A percentile compares a stretch with the other conserved stretches of the same genome.
Conservation (phyloP, 2,329 filamentous ascomycete species). For the Paecilomyces variotii region DNA sequence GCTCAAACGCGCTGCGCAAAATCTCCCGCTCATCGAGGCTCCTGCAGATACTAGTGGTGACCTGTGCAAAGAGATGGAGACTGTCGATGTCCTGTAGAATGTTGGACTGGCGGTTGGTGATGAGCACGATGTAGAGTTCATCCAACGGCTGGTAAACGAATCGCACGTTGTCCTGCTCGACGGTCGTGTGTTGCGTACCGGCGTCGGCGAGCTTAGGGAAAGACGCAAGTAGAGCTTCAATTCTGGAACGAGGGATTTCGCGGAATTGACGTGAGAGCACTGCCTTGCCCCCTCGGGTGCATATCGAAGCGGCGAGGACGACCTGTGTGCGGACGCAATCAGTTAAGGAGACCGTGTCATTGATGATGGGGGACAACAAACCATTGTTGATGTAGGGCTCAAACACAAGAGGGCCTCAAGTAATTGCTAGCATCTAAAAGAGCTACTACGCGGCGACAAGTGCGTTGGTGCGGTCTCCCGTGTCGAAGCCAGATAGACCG, state of each 20-base stretch:
- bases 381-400: slow-evolving; percentile 17
- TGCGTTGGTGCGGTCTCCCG: slow-evolving; percentile 12
- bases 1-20: slow-evolving; percentile 85
- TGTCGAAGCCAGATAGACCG: slow-evolving; percentile 9
- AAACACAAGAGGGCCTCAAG: slow-evolving; percentile 1
- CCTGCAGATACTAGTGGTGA: slow-evolving; percentile 94
- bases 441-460: no score
- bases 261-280: slow-evolving; percentile 96
- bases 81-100: slow-evolving; percentile 99
- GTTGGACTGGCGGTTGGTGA: slow-evolving; percentile 98
- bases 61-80: slow-evolving; percentile 93
- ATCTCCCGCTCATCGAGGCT: slow-evolving; percentile 95
- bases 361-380: slow-evolving; percentile 12
- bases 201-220: slow-evolving; percentile 97
- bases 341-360: slow-evolving; percentile 18
- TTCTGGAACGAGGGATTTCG: slow-evolving; percentile 92
- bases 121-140: slow-evolving; percentile 98
- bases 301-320: slow-evolving; percentile 97
- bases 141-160: slow-evolving; percentile 99
- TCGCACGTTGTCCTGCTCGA: slow-evolving; percentile 98
- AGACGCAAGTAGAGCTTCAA: slow-evolving; percentile 91
- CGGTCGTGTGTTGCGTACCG: slow-evolving; percentile 93
- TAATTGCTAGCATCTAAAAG: background rate
- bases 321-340: slow-evolving; percentile 56
- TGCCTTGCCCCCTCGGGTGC: slow-evolving; percentile 95